Base-by-base conservation (phyloP, 371 early-diverging fungal genomes). In the Lichtheimia ramosa region DNA sequence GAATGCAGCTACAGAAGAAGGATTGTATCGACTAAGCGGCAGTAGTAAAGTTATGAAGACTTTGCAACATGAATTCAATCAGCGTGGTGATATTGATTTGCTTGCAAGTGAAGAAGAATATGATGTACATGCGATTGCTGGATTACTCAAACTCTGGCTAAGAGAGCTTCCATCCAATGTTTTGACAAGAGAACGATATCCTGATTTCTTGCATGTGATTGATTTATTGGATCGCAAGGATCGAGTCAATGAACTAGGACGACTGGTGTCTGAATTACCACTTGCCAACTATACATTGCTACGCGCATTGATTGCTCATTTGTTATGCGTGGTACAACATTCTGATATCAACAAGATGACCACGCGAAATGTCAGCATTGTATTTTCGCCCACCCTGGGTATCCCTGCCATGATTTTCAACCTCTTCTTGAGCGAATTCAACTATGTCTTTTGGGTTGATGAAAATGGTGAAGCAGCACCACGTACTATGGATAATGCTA, bases 1-100 rank as follows among this genome's bases (percentile, higher is more conserved):
- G 65, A 82, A 88, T 54, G 89, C 90, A 16, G 75, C 79, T 39
- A 58, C 81, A 20, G 98, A 98, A 68, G 97, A 97, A 76, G 98
- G 98, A 6, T 90, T 98, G 25, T 98, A 97, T 73, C 87, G 98
- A 4, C 73, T 95, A 59, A 91, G 89, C 27, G 98, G 98, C 15
- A 87, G 90, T 21, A 67, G 85, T 7, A 66, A 80, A 5, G 81
- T 82, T 24, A 89, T 97, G 50, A 85, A 87, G 58, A 56, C 43
- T 16, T 73, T 98, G 59, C 92, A 90, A 71, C 86, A 87, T 25
- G 77, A 84, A 55, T 98, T 97, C 64, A 90, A 97, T 60, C 43
- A 39, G 72, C 86, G 89, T 28, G 85, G 86, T 2, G 91, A 91
- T 70, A 78, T 86, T 16, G 78, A 88, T 54, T 64, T 91, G 6